Evolutionary conservation across 148 eudicot species (phyloP), one percentile per base, ranked within the genome.

Genomic region (Fagopyrum esculentum): DNA sequence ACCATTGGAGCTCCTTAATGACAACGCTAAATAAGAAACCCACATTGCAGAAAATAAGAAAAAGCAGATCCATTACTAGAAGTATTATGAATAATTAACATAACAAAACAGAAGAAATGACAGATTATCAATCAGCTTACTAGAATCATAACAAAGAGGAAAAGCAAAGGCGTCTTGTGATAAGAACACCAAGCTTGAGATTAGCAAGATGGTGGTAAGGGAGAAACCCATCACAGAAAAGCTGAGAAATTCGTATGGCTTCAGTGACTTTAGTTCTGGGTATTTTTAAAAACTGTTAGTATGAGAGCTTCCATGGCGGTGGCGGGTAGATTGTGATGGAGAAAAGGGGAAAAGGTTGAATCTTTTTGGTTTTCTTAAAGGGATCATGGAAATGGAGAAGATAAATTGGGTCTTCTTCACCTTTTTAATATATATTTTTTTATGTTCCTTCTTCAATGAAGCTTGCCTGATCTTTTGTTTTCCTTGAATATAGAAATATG

Each of bases 101-200:
- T 35, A 57, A 49, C 40, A 8, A 12, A 30, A 15, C 5, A 35
- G 40, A 35, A 35, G 40, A 35, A 6, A 73, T 19, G 55, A 55
- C 6, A 55, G 1, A 16, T 6, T 22, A 26, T 2, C 0, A 46
- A 71, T n/a, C n/a, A n/a, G n/a, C 74, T 49, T 49, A 71, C 74
- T 71, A 6, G 74, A 47, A 26, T 71, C 74, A 19, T 52, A 19
- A 46, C 74, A 71, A 9, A 71, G 74, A 26, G 74, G 74, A 17
- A 45, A 71, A 46, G 74, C 30, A 71, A 19, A 71, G 35, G 47
- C 74, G 9, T 47, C 2, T 44, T 11, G 12, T 35, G 71, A 66
- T 66, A 66, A 40, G 71, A 66, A 11, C 71, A 66, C 35, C 35
- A 17, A 49, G 51, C 74, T 45, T 49, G 55, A 71, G 74, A 71